Conservation (phyloP, 495 filamentous ascomycete genomes). For the Lichina pygmaea region DNA sequence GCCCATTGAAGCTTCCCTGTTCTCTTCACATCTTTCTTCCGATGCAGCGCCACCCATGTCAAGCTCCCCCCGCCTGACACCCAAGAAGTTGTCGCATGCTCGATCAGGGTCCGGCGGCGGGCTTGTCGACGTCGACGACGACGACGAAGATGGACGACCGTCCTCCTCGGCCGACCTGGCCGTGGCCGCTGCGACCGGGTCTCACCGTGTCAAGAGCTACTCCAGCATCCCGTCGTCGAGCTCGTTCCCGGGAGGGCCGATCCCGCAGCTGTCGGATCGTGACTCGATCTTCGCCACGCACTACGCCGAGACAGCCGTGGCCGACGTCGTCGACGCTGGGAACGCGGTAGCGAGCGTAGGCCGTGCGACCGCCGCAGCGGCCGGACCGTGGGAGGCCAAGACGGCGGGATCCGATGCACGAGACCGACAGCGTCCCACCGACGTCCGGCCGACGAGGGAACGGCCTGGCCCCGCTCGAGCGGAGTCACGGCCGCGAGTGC, state of each 20-base stretch:
- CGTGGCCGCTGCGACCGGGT: no score
- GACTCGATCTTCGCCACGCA: constrained; percentile 39
- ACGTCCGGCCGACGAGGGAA: neutral
- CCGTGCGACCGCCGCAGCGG: no score
- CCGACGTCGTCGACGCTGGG: neutral
- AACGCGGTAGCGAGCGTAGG: no score
- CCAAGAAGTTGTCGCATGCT: neutral
- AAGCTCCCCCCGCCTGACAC: neutral
- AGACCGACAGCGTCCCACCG: neutral
- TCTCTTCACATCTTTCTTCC: neutral
- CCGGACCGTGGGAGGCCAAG: neutral
- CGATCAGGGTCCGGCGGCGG: neutral
- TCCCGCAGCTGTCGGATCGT: constrained; percentile 29
- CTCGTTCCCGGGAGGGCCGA: constrained; percentile 7
- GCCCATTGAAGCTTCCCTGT: no score
- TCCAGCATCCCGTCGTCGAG: no score
- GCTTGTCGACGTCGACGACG: neutral
- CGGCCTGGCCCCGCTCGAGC: neutral
- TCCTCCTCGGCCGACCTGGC: neutral
- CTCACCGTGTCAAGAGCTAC: no score
- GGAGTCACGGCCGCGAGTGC: neutral
- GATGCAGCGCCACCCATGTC: neutral
- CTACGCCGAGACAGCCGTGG: constrained; percentile 23
- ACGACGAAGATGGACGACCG: neutral
- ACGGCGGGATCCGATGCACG: neutral